These are phyloP conservation scores for Trichomonas gallinae DNA, from an alignment of 208 protist genomes.

Conservation along the genomic window DNA sequence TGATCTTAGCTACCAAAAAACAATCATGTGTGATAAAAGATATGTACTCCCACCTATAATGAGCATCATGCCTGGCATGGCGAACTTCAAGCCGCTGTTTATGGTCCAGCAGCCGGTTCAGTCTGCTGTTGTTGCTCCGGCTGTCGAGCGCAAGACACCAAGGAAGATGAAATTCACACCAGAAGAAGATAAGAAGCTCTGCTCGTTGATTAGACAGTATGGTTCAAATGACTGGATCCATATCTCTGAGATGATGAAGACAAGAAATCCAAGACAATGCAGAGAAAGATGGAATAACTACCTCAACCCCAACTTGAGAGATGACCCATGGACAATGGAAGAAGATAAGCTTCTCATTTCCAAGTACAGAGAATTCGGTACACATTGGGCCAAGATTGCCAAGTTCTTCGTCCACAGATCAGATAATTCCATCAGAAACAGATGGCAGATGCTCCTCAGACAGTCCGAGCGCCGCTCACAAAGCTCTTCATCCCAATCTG, in stretches of 20 bases:
- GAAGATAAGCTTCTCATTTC: neutral
- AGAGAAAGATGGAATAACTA: slow-evolving; percentile 5
- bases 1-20: no score
- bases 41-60: no score
- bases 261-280: slow-evolving; percentile 9
- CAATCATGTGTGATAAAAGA: no score
- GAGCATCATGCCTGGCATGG: no score
- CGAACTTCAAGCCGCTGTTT: neutral
- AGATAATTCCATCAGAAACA: neutral
- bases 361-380: neutral
- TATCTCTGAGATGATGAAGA: neutral
- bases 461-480: neutral
- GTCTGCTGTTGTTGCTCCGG: no score
- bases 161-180: neutral
- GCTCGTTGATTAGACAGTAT: neutral
- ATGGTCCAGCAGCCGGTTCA: neutral
- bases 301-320: neutral
- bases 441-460: neutral
- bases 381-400: neutral
- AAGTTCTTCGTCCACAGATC: neutral
- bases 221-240: neutral
- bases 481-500: neutral
- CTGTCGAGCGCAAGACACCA: neutral
- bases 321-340: neutral
- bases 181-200: neutral